Conservation (phyloP, 306 rosid species). For the Inga oerstediana region DNA sequence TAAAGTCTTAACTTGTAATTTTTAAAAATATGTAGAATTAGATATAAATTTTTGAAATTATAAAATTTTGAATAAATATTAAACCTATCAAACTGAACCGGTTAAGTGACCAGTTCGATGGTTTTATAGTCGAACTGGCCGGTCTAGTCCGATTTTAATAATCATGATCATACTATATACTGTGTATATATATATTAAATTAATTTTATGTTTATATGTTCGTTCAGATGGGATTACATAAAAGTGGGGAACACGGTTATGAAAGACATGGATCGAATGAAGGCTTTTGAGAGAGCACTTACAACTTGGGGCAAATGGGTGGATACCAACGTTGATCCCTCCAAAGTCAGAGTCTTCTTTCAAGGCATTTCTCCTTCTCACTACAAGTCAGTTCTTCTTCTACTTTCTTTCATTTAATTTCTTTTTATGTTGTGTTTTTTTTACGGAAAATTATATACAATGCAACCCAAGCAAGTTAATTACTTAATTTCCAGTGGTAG, state of each 20-base stretch:
- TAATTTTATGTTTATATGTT: neutral
- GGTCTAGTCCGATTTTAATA: no score
- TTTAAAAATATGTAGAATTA: no score
- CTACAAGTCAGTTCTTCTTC: slow-evolving; percentile 62
- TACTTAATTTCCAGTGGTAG: slow-evolving; percentile 53
- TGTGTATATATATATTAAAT: no score
- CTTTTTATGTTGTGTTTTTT: no score
- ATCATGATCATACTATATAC: no score
- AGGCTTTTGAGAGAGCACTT: slow-evolving; percentile 82
- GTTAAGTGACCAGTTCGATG: no score
- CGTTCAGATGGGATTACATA: slow-evolving; percentile 78
- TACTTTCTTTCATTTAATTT: neutral
- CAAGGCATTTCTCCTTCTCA: slow-evolving; percentile 98
- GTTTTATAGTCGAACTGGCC: rapidly evolving
- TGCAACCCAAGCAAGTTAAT: neutral
- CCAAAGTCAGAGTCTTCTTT: slow-evolving; percentile 66
- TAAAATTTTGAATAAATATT: no score
- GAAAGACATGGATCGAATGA: slow-evolving; percentile 88
- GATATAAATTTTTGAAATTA: no score
- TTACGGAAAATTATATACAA: neutral
- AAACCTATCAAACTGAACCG: no score
- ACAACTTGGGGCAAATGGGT: slow-evolving; percentile 84
- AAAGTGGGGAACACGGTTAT: slow-evolving; percentile 43
- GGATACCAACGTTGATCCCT: slow-evolving; percentile 61
- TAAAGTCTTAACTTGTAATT: no score